A percentile compares a stretch with the other conserved stretches of the same genome.
These are phyloP conservation scores for Omphalea diandra DNA, from an alignment of 441 rosid species.

Conservation along the genomic window DNA sequence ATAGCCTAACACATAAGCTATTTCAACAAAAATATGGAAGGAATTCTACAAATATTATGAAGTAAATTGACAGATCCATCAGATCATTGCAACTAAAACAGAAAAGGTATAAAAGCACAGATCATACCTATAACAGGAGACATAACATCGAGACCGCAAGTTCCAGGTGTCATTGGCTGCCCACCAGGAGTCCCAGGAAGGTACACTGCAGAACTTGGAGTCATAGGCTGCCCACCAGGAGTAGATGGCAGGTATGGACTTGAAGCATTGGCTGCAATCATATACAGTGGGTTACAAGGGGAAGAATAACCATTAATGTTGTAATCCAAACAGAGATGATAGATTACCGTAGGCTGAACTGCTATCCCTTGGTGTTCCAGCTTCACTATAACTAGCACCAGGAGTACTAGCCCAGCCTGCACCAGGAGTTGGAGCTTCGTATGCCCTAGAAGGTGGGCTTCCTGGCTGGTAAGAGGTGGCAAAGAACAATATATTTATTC, in stretches of 20 bases:
- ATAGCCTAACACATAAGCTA: background rate
- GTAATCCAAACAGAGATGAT: slow-evolving; percentile 13
- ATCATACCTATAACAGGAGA: slow-evolving; percentile 83
- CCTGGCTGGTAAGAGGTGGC: slow-evolving; percentile 57
- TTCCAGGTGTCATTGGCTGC: slow-evolving; percentile 99
- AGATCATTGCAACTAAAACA: background rate
- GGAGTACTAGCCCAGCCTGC: slow-evolving; percentile 96
- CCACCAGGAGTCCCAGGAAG: slow-evolving; percentile 99
- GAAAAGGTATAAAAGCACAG: slow-evolving; percentile 6
- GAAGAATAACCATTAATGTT: background rate
- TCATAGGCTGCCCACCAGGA: slow-evolving; percentile 94
- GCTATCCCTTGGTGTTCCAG: slow-evolving; percentile 93
- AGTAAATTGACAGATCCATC: background rate
- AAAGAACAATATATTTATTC: background rate
- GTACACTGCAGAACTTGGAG: slow-evolving; percentile 76
- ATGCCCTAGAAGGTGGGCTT: slow-evolving; percentile 84
- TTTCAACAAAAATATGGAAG: background rate
- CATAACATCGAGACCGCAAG: slow-evolving; percentile 85
- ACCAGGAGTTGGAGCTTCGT: slow-evolving; percentile 98
- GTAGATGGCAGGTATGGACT: slow-evolving; percentile 94
- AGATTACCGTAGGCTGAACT: slow-evolving; percentile 67
- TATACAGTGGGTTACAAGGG: slow-evolving; percentile 17
- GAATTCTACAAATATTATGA: background rate
- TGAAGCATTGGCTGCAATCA: slow-evolving; percentile 75
- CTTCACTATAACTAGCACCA: slow-evolving; percentile 83